These are phyloP conservation scores for Zygnema cylindricum DNA, from an alignment of 139 green algal genomes.

Conservation along the genomic window DNA sequence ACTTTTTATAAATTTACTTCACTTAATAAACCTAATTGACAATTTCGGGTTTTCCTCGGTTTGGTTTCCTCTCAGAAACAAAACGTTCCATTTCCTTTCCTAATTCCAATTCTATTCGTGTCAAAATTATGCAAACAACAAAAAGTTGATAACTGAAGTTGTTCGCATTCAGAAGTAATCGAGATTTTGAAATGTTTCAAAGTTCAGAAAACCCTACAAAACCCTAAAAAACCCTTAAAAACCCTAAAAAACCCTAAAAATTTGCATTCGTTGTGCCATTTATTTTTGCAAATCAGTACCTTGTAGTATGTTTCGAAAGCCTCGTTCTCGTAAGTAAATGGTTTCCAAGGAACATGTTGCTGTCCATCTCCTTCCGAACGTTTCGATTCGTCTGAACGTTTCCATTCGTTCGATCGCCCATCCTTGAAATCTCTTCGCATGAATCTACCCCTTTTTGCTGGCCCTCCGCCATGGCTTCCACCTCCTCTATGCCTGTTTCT, in stretches of 20 bases:
- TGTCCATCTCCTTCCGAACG: neutral
- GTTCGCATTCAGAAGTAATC: no score
- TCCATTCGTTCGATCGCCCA: slow-evolving; percentile 49
- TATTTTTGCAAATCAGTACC: slow-evolving; percentile 17
- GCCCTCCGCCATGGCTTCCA: neutral
- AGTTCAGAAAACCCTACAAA: no score
- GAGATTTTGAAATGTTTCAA: no score
- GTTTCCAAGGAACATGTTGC: slow-evolving; percentile 23
- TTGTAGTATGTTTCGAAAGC: slow-evolving; percentile 62
- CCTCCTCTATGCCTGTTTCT: neutral
- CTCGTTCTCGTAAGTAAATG: slow-evolving; percentile 51
- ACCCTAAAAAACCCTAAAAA: neutral
- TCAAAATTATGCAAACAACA: no score
- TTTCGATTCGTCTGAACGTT: slow-evolving; percentile 54
- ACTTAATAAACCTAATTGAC: no score
- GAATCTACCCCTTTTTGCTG: neutral
- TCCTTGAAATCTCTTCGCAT: slow-evolving; percentile 50
- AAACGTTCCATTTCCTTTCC: no score
- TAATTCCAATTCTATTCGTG: no score
- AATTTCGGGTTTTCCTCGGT: no score
- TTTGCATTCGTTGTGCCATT: slow-evolving; percentile 1
- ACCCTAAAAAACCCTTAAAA: no score
- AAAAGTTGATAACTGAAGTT: no score
- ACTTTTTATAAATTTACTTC: no score
- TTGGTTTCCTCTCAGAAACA: no score